Percentiles rank a stretch among this genome's conserved stretches.
These are phyloP conservation scores for Coemansia sp. DNA, from an alignment of 192 early-diverging fungal genomes.

Conservation along the genomic window DNA sequence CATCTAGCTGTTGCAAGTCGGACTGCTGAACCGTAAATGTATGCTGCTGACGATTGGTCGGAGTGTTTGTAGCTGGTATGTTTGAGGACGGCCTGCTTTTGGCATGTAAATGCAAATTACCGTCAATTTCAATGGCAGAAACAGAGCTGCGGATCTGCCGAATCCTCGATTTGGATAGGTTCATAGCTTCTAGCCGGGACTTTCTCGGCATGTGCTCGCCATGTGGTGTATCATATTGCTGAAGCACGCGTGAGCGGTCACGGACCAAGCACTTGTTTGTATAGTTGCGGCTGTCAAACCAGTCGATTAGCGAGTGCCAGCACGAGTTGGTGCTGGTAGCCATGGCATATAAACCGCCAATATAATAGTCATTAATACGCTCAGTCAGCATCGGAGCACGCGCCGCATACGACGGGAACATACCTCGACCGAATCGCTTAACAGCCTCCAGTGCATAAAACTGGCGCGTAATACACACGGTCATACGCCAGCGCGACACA, in stretches of 20 bases:
- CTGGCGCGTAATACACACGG: slow-evolving; percentile 39
- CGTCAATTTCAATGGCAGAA: slow-evolving; percentile 2
- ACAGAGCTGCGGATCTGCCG: slow-evolving; percentile 18
- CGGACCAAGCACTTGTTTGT: slow-evolving; percentile 23
- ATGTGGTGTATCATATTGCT: neutral
- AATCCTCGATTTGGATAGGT: neutral
- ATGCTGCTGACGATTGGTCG: slow-evolving; percentile 8
- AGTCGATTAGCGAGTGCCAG: slow-evolving; percentile 38
- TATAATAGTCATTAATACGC: slow-evolving; percentile 65
- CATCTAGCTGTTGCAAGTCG: neutral
- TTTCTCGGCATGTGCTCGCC: neutral
- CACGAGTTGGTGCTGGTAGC: slow-evolving; percentile 29
- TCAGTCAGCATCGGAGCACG: slow-evolving; percentile 75
- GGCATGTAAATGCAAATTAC: slow-evolving; percentile 13
- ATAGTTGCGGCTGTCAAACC: slow-evolving; percentile 42
- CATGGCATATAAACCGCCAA: slow-evolving; percentile 60
- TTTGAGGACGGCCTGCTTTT: neutral
- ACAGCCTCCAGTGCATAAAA: slow-evolving; percentile 53
- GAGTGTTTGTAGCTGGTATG: neutral
- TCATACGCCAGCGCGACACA: slow-evolving; percentile 26
- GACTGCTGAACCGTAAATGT: slow-evolving; percentile 11
- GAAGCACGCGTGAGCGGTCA: slow-evolving; percentile 2
- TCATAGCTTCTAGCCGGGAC: slow-evolving; percentile 7
- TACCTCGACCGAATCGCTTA: slow-evolving; percentile 40
- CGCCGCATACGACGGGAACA: slow-evolving; percentile 45